Evolutionary conservation across 768 basidiomycete genomes (phyloP).

Genomic region (Leccinum longicurvipes): DNA sequence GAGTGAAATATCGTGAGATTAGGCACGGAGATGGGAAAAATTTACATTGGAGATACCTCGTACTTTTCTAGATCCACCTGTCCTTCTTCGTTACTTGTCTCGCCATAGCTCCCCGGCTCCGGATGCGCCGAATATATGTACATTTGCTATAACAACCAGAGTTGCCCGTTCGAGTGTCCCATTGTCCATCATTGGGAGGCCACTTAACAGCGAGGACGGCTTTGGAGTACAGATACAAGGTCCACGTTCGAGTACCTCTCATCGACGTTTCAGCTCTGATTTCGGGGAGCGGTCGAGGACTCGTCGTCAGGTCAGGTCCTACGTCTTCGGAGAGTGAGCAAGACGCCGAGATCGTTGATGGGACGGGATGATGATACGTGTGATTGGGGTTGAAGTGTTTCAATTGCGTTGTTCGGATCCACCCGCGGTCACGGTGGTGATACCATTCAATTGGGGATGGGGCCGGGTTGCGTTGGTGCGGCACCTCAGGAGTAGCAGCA

Average conservation of each 20-base stretch:
- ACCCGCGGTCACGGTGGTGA: neutral
- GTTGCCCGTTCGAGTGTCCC: constrained; percentile 2
- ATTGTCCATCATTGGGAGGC: neutral
- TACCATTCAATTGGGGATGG: neutral
- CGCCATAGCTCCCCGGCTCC: neutral
- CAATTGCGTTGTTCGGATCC: constrained; percentile 12
- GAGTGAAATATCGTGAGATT: neutral
- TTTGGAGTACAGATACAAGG: neutral
- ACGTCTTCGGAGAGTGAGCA: constrained; percentile 2
- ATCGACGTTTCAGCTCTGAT: neutral
- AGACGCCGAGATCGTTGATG: neutral
- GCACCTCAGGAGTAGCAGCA: neutral
- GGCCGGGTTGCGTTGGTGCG: neutral
- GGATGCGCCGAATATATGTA: neutral
- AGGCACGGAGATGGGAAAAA: neutral
- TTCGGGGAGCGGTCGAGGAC: no score
- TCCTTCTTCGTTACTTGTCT: constrained; percentile 4
- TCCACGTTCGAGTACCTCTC: no score
- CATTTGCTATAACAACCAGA: constrained; percentile 15
- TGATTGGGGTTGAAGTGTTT: constrained; percentile 12
- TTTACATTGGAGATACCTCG: neutral
- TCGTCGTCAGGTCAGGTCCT: neutral
- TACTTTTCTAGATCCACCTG: neutral
- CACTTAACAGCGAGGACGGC: neutral
- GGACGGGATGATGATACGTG: neutral